Percentiles rank a stretch among this genome's conserved stretches.
Conservation (phyloP, 805 yeast species). For the Saccharomycopsis fibuligera region DNA sequence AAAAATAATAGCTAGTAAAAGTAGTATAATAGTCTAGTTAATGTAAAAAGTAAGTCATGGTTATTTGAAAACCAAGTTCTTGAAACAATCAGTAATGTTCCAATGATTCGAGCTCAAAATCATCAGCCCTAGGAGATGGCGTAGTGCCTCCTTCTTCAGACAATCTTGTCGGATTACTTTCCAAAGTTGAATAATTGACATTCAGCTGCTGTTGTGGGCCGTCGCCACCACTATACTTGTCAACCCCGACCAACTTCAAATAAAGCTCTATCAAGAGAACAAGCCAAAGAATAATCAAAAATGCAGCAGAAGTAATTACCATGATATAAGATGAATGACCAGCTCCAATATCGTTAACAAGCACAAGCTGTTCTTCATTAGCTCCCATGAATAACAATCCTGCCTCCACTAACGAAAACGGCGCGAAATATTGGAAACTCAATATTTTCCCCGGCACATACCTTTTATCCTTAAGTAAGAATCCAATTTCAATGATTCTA, state of each 20-base stretch:
- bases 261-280: conserved; percentile 55
- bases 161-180: not conserved
- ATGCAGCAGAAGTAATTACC: conserved; percentile 65
- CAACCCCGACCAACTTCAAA: conserved; percentile 32
- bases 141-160: not conserved
- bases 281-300: conserved; percentile 62
- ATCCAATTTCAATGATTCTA: conserved; percentile 73
- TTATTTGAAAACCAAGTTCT: too few species aligned
- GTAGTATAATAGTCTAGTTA: too few species aligned
- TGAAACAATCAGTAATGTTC: too few species aligned
- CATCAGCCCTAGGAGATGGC: not conserved
- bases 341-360: conserved; percentile 68
- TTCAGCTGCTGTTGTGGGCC: too few species aligned
- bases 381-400: conserved; percentile 91
- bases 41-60: too few species aligned
- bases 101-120: conserved; percentile 14
- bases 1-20: too few species aligned
- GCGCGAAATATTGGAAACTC: conserved; percentile 82
- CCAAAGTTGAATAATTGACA: conserved; percentile 7
- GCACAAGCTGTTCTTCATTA: conserved; percentile 74
- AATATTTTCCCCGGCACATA: conserved; percentile 39
- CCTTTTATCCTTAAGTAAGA: conserved; percentile 61
- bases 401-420: conserved; percentile 68
- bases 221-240: conserved; percentile 14
- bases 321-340: conserved; percentile 82